Evolutionary conservation across 2,329 filamentous ascomycete species (phyloP), one percentile per base, ranked within the genome.

Genomic region (Aspergillus ibericus): DNA sequence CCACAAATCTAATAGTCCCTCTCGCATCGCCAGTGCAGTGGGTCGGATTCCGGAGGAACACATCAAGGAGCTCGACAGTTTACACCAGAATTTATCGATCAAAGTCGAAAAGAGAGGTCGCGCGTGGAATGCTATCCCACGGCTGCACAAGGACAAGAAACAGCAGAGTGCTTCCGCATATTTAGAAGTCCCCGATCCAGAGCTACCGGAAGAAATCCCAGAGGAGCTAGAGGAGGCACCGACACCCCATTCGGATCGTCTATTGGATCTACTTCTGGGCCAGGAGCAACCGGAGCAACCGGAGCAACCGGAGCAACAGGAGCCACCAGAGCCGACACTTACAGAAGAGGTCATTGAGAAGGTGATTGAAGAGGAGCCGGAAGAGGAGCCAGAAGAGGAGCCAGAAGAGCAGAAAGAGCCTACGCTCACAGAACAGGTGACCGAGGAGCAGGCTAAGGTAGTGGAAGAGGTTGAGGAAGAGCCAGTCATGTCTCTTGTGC

Each of bases 31-130:
- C 27, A 69, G 66, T 50, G 60, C 64, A 8, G 68, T 78, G 51
- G 76, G 76, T 63, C 73, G 73, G 53, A 78, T 78, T 32, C 74
- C 76, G 0, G 67, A 77, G 59, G 66, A 74, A 48, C 76, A 78
- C 6, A 61, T 78, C 34, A 76, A 77, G 61, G 75, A 74, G 61
- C 66, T 78, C 8, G 76, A 78, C 56, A 75, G 59, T 62, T 66
- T 72, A 9, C 75, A 78, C 57, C 70, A 72, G 55, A 67, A 76
- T 51, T 63, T 72, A 9, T 77, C 76, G 5, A 73, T 77, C 38
- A 77, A 70, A 58, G 63, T 78, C 35, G 64, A 75, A 55, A 75
- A 63, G 63, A 72, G 66, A 55, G 76, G 75, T 27, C 71, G 72
- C 34, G 66, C 71, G 55, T 77, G 76, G 76, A 69, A 67, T 63